A percentile compares a stretch with the other conserved stretches of the same genome.
These are phyloP conservation scores for Trichophyton verrucosum DNA, from an alignment of 2,329 filamentous ascomycete genomes.

Conservation along the genomic window DNA sequence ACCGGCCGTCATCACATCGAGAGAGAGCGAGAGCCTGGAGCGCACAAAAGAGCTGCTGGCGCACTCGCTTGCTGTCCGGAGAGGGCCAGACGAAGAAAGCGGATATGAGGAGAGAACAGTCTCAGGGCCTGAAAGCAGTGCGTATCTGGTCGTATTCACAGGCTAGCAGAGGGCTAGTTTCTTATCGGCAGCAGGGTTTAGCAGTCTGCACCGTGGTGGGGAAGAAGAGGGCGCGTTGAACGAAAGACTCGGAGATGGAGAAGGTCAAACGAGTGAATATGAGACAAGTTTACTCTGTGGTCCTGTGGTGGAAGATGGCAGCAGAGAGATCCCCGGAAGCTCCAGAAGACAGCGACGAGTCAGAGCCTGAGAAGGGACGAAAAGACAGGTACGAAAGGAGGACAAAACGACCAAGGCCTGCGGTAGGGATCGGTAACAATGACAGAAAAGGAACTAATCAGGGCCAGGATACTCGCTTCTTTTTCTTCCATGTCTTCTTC, in stretches of 20 bases:
- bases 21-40: not conserved
- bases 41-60: not conserved
- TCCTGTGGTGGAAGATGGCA: not conserved
- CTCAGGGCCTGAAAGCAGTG: not conserved
- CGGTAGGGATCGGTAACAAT: slow-evolving; percentile 3
- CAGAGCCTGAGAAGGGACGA: not conserved
- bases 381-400: not conserved
- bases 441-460: not conserved
- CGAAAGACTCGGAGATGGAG: not conserved
- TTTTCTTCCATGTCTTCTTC: not conserved
- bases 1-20: slow-evolving; percentile 3
- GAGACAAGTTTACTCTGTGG: not conserved
- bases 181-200: slow-evolving; percentile 2
- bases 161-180: not conserved
- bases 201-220: slow-evolving; percentile 1
- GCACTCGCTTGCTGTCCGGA: no score
- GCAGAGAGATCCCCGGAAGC: not conserved
- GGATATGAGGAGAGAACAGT: not conserved
- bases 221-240: not conserved
- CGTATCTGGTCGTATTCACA: slow-evolving; percentile 1
- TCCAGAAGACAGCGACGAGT: not conserved
- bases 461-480: not conserved
- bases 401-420: not conserved
- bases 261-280: not conserved
- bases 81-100: not conserved